A percentile compares a stretch with the other conserved stretches of the same genome.
phyloP scores from a whole-genome alignment of 2,329 filamentous ascomycete genomes.

The Davidsoniella neocaledoniae region DNA sequence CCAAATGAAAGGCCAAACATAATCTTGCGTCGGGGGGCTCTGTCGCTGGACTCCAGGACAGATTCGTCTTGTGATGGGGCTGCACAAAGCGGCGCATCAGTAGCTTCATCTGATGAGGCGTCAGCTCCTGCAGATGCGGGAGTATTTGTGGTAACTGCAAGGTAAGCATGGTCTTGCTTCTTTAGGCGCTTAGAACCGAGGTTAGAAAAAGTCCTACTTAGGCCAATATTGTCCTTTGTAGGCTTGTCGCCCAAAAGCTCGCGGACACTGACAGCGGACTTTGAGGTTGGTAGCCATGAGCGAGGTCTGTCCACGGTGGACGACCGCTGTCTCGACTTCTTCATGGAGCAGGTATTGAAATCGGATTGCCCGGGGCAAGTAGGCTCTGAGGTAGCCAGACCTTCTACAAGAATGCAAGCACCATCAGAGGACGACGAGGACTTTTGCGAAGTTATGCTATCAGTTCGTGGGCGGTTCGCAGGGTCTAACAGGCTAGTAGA shows the following conservation, averaged over 20 bases:
- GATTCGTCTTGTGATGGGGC: constrained; percentile 6
- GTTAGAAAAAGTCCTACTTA: neutral
- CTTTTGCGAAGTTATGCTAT: neutral
- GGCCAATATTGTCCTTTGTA: constrained; percentile 13
- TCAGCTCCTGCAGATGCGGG: neutral
- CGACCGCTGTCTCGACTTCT: constrained; percentile 23
- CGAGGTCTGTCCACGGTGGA: constrained; percentile 32
- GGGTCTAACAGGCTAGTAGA: neutral
- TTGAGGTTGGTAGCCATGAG: constrained; percentile 35
- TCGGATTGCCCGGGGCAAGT: neutral
- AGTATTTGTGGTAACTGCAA: neutral
- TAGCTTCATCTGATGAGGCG: neutral
- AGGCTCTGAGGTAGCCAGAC: constrained; percentile 1
- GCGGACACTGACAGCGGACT: constrained; percentile 23
- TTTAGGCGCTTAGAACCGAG: constrained; percentile 5
- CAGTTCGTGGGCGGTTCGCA: neutral
- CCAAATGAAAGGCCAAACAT: constrained; percentile 11
- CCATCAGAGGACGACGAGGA: constrained; percentile 3
- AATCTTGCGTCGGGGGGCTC: constrained; percentile 9
- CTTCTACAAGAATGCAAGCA: constrained; percentile 11
- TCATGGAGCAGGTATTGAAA: constrained; percentile 12
- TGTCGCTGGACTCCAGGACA: constrained; percentile 4
- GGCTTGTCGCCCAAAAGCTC: constrained; percentile 15
- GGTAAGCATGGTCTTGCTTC: neutral
- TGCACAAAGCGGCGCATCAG: neutral